Conservation (phyloP, 345 rosid species). For the Hibiscus tridactylites region DNA sequence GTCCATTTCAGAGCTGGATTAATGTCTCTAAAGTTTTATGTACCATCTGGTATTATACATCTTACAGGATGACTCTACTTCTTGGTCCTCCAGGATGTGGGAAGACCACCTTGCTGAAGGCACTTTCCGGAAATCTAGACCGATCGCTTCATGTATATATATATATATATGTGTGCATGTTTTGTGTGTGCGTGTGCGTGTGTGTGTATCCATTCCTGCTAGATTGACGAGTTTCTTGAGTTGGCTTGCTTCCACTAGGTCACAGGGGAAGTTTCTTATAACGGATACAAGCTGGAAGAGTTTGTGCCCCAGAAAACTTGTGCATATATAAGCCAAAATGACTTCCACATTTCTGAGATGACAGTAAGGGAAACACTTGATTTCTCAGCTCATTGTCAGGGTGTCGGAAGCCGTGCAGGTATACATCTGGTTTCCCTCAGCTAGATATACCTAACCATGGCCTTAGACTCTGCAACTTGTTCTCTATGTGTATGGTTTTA, state of each 20-base stretch:
- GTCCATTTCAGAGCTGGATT: background rate
- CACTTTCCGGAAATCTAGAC: conserved; percentile 56
- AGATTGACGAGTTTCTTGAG: too few species aligned
- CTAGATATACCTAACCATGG: too few species aligned
- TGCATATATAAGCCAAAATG: background rate
- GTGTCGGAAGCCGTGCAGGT: background rate
- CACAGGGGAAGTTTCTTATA: background rate
- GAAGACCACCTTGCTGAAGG: conserved; percentile 49
- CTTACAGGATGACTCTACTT: conserved; percentile 47
- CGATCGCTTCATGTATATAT: conserved; percentile 9
- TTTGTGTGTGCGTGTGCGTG: too few species aligned
- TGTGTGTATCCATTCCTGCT: too few species aligned
- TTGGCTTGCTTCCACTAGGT: too few species aligned
- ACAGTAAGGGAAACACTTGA: background rate
- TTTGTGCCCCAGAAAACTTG: background rate
- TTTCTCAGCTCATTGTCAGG: background rate
- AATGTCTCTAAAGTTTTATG: background rate
- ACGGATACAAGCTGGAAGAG: background rate
- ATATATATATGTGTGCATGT: too few species aligned
- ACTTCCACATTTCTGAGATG: background rate
- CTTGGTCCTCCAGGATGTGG: conserved; percentile 92
- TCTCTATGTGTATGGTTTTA: background rate
- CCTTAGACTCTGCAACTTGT: too few species aligned
- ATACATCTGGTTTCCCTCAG: background rate
- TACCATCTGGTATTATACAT: too few species aligned